phyloP scores from a whole-genome alignment of 768 basidiomycete genomes.

The Artomyces pyxidatus region DNA sequence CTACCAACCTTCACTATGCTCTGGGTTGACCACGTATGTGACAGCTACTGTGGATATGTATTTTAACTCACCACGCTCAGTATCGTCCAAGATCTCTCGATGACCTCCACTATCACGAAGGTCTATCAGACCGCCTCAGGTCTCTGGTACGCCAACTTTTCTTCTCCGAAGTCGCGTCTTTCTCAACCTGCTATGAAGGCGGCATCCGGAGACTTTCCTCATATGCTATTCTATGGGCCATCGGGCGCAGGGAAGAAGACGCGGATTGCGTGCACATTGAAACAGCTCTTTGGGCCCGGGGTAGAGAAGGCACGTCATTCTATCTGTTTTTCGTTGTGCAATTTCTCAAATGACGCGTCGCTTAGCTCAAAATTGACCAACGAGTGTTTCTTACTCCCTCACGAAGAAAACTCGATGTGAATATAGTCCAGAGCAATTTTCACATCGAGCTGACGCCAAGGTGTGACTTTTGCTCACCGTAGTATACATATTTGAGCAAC shows the following conservation, averaged over 20 bases:
- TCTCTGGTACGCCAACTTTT: constrained; percentile 50
- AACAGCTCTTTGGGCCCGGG: constrained; percentile 84
- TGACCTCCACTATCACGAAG: constrained; percentile 81
- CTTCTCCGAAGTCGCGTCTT: background rate
- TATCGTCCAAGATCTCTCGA: constrained; percentile 81
- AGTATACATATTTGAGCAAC: background rate
- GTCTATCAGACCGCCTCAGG: constrained; percentile 69
- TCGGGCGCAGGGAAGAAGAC: constrained; percentile 99
- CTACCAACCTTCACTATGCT: constrained; percentile 20
- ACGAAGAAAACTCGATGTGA: constrained; percentile 90
- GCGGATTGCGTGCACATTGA: constrained; percentile 80
- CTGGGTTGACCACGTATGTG: constrained; percentile 44
- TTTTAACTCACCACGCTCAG: constrained; percentile 28
- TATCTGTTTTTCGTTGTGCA: background rate
- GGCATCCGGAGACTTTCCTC: constrained; percentile 89
- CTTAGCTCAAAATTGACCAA: constrained; percentile 94
- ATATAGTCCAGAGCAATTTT: constrained; percentile 95
- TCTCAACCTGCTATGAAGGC: constrained; percentile 38
- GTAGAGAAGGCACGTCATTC: constrained; percentile 71
- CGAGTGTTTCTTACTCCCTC: constrained; percentile 91
- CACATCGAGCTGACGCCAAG: constrained; percentile 98
- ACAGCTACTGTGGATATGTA: background rate
- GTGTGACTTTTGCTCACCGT: constrained; percentile 44
- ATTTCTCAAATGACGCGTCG: background rate
- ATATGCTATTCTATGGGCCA: constrained; percentile 96